phyloP scores from a whole-genome alignment of 176 grass and related monocot genomes.

The Aegilops umbellulata region DNA sequence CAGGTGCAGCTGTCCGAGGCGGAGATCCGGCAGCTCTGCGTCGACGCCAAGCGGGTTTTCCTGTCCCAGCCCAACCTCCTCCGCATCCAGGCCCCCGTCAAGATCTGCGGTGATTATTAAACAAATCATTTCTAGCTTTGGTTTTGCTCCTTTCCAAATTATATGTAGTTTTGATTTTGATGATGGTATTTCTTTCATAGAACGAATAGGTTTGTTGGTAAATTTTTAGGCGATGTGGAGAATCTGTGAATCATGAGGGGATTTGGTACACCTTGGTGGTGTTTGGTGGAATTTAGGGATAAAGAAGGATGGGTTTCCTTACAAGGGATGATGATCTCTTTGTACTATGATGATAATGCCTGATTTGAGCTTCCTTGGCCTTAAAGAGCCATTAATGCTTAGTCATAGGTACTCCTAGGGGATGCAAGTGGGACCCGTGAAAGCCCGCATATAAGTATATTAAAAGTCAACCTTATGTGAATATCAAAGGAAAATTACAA shows the following conservation, averaged over 20 bases:
- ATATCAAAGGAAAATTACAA: background rate
- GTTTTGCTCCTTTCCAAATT: background rate
- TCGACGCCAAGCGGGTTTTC: constrained; percentile 79
- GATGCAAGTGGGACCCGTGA: background rate
- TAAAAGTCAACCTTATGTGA: background rate
- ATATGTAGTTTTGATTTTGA: background rate
- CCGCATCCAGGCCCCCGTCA: constrained; percentile 69
- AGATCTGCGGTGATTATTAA: constrained; percentile 72
- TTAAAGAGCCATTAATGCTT: background rate
- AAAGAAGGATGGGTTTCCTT: background rate
- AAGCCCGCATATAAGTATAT: background rate
- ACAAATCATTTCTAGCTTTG: background rate
- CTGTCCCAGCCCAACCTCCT: constrained; percentile 83
- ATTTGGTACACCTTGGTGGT: background rate
- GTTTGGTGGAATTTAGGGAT: background rate
- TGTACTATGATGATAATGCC: background rate
- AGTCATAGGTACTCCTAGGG: background rate
- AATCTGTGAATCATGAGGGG: background rate
- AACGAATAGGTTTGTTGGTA: background rate
- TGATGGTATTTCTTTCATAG: background rate
- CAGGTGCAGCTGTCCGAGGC: constrained; percentile 91
- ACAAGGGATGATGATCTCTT: background rate
- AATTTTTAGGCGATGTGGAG: background rate
- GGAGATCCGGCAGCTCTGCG: constrained; percentile 97
- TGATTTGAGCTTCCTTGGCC: background rate